These are phyloP conservation scores for Pachysandra terminalis DNA, from an alignment of 164 flowering plant genomes.

Conservation along the genomic window DNA sequence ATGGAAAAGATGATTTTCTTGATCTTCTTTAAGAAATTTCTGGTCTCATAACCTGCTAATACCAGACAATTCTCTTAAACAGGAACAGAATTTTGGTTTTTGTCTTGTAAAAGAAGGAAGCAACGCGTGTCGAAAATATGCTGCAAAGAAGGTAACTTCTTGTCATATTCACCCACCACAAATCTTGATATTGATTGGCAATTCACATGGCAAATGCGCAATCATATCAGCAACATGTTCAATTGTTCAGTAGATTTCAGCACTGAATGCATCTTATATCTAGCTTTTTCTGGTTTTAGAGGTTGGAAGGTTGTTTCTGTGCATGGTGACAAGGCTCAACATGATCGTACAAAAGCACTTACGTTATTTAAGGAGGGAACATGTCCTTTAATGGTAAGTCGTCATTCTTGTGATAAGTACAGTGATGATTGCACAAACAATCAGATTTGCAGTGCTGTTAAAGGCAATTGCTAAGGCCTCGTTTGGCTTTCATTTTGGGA, in stretches of 20 bases:
- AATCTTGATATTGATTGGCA: neutral
- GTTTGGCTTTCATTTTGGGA: no score
- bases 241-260: neutral
- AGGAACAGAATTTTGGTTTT: constrained; percentile 95
- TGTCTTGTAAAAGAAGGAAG: constrained; percentile 93
- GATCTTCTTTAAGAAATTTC: neutral
- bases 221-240: no score
- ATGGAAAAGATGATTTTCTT: neutral
- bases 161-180: neutral
- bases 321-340: constrained; percentile 87
- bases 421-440: no score
- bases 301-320: constrained; percentile 92
- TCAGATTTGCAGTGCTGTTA: no score
- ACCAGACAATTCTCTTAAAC: constrained; percentile 23
- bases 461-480: no score
- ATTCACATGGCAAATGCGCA: neutral
- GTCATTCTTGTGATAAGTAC: neutral
- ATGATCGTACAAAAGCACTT: constrained; percentile 68
- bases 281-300: constrained; percentile 32
- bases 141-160: constrained; percentile 54
- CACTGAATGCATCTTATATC: neutral
- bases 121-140: constrained; percentile 80
- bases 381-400: constrained; percentile 81
- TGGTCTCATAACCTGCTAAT: constrained; percentile 14
- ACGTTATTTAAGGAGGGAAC: constrained; percentile 74